A percentile compares a stretch with the other conserved stretches of the same genome.
These are phyloP conservation scores for Aspergillus sp. DNA, from an alignment of 2,329 filamentous ascomycete species.

Conservation along the genomic window DNA sequence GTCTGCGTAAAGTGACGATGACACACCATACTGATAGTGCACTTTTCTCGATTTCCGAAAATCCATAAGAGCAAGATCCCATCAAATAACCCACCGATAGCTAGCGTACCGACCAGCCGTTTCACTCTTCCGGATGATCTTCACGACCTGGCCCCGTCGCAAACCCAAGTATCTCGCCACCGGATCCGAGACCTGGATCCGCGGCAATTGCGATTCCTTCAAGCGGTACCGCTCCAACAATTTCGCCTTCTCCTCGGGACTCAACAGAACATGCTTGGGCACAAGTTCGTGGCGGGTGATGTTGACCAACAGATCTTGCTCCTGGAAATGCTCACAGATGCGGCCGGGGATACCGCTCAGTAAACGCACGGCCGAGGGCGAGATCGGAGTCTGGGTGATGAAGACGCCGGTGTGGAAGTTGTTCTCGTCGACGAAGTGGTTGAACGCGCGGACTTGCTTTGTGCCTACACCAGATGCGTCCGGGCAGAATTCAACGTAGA, in stretches of 20 bases:
- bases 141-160: conserved; percentile 87
- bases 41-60: background rate
- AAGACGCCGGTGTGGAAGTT: conserved; percentile 87
- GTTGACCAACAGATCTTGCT: conserved; percentile 93
- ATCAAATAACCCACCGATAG: conserved; percentile 62
- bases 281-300: conserved; percentile 97
- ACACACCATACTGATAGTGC: too few species aligned
- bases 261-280: conserved; percentile 84
- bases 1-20: too few species aligned
- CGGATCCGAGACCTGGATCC: conserved; percentile 85
- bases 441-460: conserved; percentile 85
- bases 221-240: conserved; percentile 83
- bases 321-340: conserved; percentile 88
- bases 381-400: conserved; percentile 73
- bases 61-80: background rate
- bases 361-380: conserved; percentile 77
- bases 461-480: conserved; percentile 70
- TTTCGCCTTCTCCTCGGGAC: conserved; percentile 77
- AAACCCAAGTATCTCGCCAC: conserved; percentile 87
- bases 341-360: conserved; percentile 69
- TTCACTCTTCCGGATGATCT: conserved; percentile 93
- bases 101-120: conserved; percentile 94
- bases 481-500: conserved; percentile 87
- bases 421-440: conserved; percentile 68
- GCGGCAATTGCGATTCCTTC: conserved; percentile 93